Conservation (phyloP, 805 yeast genomes). For the Debaryomyces tyrocola region DNA sequence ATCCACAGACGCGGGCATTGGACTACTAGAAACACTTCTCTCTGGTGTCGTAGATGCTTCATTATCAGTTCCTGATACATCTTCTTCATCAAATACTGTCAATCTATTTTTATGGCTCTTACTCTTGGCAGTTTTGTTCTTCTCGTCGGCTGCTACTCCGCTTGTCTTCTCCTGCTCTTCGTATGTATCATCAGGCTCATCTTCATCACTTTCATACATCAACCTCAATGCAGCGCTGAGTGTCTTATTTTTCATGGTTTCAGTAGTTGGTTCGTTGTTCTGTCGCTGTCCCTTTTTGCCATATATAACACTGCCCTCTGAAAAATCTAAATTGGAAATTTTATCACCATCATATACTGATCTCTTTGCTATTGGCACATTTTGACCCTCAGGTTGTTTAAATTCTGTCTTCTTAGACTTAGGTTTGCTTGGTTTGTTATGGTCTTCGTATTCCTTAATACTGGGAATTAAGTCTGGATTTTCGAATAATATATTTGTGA, state of each 20-base stretch:
- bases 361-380: slow-evolving; percentile 8
- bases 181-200: slow-evolving; percentile 78
- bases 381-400: too few species aligned
- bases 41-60: background rate
- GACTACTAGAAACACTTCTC: background rate
- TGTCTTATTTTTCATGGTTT: slow-evolving; percentile 56
- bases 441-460: slow-evolving; percentile 17
- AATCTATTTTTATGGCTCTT: background rate
- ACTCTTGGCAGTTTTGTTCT: background rate
- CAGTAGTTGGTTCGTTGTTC: slow-evolving; percentile 15
- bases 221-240: slow-evolving; percentile 59
- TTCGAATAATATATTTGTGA: slow-evolving; percentile 63
- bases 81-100: slow-evolving; percentile 13
- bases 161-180: slow-evolving; percentile 52
- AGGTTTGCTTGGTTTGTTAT: background rate
- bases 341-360: slow-evolving; percentile 30
- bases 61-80: background rate
- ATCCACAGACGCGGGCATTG: slow-evolving; percentile 27
- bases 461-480: slow-evolving; percentile 46
- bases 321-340: slow-evolving; percentile 25
- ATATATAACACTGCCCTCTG: slow-evolving; percentile 21
- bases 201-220: slow-evolving; percentile 75
- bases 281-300: slow-evolving; percentile 31
- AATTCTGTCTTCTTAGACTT: slow-evolving; percentile 1
- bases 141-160: slow-evolving; percentile 18